Conservation (phyloP, 768 basidiomycete species). For the Chalciporus sphaerocephalus region DNA sequence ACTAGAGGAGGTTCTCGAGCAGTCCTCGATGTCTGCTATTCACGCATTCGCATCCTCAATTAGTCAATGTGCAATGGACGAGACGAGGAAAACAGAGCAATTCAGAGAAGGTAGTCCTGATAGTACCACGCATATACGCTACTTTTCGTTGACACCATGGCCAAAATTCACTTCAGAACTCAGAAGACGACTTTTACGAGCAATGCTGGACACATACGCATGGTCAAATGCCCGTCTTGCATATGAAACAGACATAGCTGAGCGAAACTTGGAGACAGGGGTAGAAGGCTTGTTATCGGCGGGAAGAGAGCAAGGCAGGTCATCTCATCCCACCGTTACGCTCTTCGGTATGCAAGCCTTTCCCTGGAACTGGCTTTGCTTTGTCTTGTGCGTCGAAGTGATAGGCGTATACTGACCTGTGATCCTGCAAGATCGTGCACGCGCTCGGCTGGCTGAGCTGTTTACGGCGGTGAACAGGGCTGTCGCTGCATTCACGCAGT, state of each 20-base stretch:
- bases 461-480: constrained; percentile 27
- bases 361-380: background rate
- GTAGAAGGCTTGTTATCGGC: constrained; percentile 18
- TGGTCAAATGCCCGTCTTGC: constrained; percentile 27
- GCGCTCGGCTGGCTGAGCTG: constrained; percentile 23
- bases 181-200: constrained; percentile 16
- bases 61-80: constrained; percentile 9
- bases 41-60: constrained; percentile 21
- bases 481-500: constrained; percentile 20
- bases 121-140: constrained; percentile 23
- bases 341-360: constrained; percentile 23
- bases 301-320: constrained; percentile 35
- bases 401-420: constrained; percentile 14
- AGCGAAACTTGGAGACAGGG: constrained; percentile 9
- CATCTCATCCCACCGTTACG: constrained; percentile 16
- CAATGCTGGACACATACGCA: constrained; percentile 14
- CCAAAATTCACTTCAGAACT: constrained; percentile 16
- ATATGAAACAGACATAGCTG: constrained; percentile 14
- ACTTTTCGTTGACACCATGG: constrained; percentile 7
- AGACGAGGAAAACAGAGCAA: constrained; percentile 15
- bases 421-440: constrained; percentile 18
- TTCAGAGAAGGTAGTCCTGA: constrained; percentile 22
- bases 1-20: constrained; percentile 23
- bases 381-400: constrained; percentile 1
- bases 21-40: constrained; percentile 15